Conservation (phyloP, 1,284 basidiomycete species). For the Tetrapyrgos nigripes region DNA sequence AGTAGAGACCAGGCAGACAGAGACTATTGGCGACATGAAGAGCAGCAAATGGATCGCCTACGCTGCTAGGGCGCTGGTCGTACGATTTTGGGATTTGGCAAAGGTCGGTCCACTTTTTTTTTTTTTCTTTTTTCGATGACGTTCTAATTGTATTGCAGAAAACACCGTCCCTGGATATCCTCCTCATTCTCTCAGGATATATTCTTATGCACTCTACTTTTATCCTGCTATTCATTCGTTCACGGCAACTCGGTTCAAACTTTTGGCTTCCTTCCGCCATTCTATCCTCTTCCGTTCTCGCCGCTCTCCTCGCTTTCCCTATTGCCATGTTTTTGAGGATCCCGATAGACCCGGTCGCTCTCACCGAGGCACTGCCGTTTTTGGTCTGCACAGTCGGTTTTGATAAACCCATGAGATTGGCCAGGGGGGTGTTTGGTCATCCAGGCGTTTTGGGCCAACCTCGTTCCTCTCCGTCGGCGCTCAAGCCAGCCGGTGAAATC, state of each 20-base stretch:
- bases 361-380: constrained; percentile 97
- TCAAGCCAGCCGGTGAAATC: constrained; percentile 84
- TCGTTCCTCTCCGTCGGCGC: constrained; percentile 50
- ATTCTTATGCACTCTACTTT: constrained; percentile 97
- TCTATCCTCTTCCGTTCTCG: constrained; percentile 85
- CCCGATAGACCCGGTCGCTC: constrained; percentile 89
- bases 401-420: constrained; percentile 95
- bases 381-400: constrained; percentile 98
- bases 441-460: constrained; percentile 74
- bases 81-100: constrained; percentile 88
- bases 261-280: constrained; percentile 92
- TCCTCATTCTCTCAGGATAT: constrained; percentile 95
- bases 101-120: constrained; percentile 56
- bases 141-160: constrained; percentile 52
- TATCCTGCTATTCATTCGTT: constrained; percentile 87
- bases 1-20: constrained; percentile 45
- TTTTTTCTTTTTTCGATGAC: background rate
- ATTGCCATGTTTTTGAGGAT: constrained; percentile 86
- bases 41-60: constrained; percentile 88
- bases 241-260: constrained; percentile 86
- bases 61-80: constrained; percentile 78
- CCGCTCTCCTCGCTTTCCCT: constrained; percentile 88
- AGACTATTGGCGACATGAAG: constrained; percentile 69
- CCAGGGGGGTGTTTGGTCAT: constrained; percentile 89
- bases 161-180: constrained; percentile 95